Evolutionary conservation across 1,284 basidiomycete genomes (phyloP), one percentile per base, ranked within the genome.

Genomic region (Ustilago xerochloae): DNA sequence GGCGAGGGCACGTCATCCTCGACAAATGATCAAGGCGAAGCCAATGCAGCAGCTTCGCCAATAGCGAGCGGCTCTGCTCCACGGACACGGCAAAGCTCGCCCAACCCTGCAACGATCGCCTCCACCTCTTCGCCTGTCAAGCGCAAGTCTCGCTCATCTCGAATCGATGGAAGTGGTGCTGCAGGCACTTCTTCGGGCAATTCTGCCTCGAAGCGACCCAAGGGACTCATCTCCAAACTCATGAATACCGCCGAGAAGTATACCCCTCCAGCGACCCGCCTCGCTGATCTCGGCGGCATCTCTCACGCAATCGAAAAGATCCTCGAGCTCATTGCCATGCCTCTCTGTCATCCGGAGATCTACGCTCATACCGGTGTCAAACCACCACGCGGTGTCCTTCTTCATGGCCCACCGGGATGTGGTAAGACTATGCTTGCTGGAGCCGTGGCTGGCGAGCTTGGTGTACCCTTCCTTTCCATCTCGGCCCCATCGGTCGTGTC

Each of bases 341-440:
- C 96, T 0, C 86, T 99, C 4, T 91, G 91, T 60, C 96, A 98
- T 85, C 96, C 96, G 0, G 96, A 99, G 84, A 91, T 99, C 13
- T 99, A 97, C 85, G 85, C 92, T 6, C 91, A 94, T 78, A 96
- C 94, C 0, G 96, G 96, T 2, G 92, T 97, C 10, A 91, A 93
- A 74, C 91, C 95, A 4, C 95, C 95, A 0, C 87, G 94, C 51
- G 96, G 96, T n/a, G 94, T 99, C 0, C 85, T 99, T 22, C 86
- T 99, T 7, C 93, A 97, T 85, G 97, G 96, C 1, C 96, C 96
- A 2, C 95, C 96, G 0, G 96, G 96, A 8, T 97, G 95, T 81
- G 97, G 97, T 13, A 99, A 99, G 63, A 84, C 82, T n/a, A 81
- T 82, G 80, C 77, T 84, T 12, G 82, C 82, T 2, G 80, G 81